These are phyloP conservation scores for Hymenoscyphus linearis DNA, from an alignment of 2,329 filamentous ascomycete species.

Conservation along the genomic window DNA sequence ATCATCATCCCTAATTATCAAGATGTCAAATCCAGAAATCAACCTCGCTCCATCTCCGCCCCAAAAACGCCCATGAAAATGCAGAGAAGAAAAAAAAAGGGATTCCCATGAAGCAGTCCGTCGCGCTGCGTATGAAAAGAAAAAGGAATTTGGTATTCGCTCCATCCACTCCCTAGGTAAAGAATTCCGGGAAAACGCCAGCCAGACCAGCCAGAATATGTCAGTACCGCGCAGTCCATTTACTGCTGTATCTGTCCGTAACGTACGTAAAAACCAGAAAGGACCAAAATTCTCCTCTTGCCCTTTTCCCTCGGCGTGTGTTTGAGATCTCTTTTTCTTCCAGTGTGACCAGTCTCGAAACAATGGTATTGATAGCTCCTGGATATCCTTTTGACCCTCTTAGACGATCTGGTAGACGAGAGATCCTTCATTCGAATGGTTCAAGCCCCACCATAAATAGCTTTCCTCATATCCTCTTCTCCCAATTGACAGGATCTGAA, in stretches of 20 bases:
- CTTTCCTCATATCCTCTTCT: not conserved
- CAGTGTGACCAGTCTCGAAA: not conserved
- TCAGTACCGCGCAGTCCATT: not conserved
- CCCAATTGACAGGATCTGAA: not conserved
- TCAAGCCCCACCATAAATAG: not conserved
- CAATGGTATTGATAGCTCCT: not conserved
- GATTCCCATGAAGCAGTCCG: too few relatives aligned
- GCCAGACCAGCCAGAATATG: not conserved
- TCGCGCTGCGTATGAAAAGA: too few relatives aligned
- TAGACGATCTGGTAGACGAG: not conserved
- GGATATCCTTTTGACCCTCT: not conserved
- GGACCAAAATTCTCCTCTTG: not conserved
- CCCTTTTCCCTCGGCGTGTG: not conserved
- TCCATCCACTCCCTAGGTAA: too few relatives aligned
- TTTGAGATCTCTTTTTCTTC: not conserved
- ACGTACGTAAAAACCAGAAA: too few relatives aligned
- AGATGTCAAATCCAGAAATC: too few relatives aligned
- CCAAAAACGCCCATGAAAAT: too few relatives aligned
- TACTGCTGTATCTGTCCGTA: not conserved
- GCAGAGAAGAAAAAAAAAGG: too few relatives aligned
- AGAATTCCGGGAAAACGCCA: too few relatives aligned
- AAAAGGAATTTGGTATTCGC: too few relatives aligned
- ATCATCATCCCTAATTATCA: too few relatives aligned
- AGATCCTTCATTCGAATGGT: not conserved
- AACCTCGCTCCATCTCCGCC: too few relatives aligned